A percentile compares a stretch with the other conserved stretches of the same genome.
phyloP scores from a whole-genome alignment of 2,329 filamentous ascomycete genomes.

The Escovopsis sp. region DNA sequence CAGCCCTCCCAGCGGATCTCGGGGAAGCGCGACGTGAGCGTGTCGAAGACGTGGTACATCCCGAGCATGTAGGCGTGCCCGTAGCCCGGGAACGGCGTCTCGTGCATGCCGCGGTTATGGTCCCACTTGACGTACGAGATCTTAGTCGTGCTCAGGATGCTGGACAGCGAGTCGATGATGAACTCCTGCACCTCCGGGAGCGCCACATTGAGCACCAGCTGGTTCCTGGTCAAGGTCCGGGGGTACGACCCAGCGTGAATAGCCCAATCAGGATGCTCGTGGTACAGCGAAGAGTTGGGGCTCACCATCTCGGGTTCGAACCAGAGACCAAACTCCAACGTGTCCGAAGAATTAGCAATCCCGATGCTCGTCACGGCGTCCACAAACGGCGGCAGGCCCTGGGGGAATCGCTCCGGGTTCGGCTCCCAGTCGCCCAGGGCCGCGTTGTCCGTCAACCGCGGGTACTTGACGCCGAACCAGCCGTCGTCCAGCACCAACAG shows the following conservation, averaged over 20 bases:
- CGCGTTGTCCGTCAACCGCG: constrained; percentile 39
- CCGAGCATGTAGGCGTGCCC: constrained; percentile 49
- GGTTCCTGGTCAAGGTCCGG: constrained; percentile 39
- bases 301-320: constrained; percentile 57
- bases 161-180: constrained; percentile 40
- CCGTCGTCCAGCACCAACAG: constrained; percentile 53
- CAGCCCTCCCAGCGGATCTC: constrained; percentile 53
- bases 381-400: constrained; percentile 38
- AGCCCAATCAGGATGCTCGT: constrained; percentile 49
- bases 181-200: constrained; percentile 48
- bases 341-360: constrained; percentile 29
- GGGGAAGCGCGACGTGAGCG: constrained; percentile 43
- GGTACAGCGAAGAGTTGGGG: constrained; percentile 44
- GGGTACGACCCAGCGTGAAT: constrained; percentile 41
- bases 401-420: constrained; percentile 43
- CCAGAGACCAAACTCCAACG: constrained; percentile 49
- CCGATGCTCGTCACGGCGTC: constrained; percentile 34
- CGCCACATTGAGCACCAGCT: constrained; percentile 47
- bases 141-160: constrained; percentile 36
- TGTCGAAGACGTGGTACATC: constrained; percentile 46
- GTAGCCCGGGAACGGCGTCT: constrained; percentile 36
- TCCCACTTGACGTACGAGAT: constrained; percentile 55
- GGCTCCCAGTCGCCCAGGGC: constrained; percentile 50
- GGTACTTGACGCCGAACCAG: constrained; percentile 48
- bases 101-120: constrained; percentile 51